phyloP scores from a whole-genome alignment of 805 yeast species.

The Zygotorulaspora chibaensis region DNA sequence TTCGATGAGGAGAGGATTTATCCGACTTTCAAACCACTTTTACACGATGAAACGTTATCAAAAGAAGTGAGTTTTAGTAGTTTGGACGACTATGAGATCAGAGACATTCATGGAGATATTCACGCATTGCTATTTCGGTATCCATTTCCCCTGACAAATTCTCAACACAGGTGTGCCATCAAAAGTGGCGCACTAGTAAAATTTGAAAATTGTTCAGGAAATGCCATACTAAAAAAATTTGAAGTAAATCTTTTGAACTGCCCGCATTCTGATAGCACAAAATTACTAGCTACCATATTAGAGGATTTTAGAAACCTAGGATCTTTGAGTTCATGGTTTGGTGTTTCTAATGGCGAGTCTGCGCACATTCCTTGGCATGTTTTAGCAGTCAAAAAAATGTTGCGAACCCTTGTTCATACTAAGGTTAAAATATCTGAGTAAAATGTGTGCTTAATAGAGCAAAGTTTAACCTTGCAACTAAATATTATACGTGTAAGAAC shows the following conservation, averaged over 20 bases:
- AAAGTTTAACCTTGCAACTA: neutral
- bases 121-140: slow-evolving; percentile 55
- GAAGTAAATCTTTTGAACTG: slow-evolving; percentile 72
- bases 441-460: neutral
- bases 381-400: slow-evolving; percentile 57
- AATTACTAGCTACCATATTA: slow-evolving; percentile 51
- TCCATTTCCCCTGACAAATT: slow-evolving; percentile 63
- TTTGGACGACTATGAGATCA: slow-evolving; percentile 36
- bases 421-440: slow-evolving; percentile 37
- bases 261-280: slow-evolving; percentile 59
- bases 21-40: slow-evolving; percentile 35
- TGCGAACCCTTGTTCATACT: slow-evolving; percentile 57
- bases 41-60: slow-evolving; percentile 24
- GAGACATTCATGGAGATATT: slow-evolving; percentile 48
- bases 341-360: slow-evolving; percentile 32
- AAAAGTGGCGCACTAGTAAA: slow-evolving; percentile 65
- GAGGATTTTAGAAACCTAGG: slow-evolving; percentile 59
- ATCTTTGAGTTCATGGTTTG: slow-evolving; percentile 37
- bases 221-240: slow-evolving; percentile 38
- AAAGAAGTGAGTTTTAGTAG: slow-evolving; percentile 14
- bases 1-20: slow-evolving; percentile 32
- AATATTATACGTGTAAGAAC: neutral
- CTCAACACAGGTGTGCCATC: slow-evolving; percentile 65
- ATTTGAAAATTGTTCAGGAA: slow-evolving; percentile 21
- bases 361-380: slow-evolving; percentile 70